These are phyloP conservation scores for Elasticomyces elasticus DNA, from an alignment of 495 filamentous ascomycete genomes.

Conservation along the genomic window DNA sequence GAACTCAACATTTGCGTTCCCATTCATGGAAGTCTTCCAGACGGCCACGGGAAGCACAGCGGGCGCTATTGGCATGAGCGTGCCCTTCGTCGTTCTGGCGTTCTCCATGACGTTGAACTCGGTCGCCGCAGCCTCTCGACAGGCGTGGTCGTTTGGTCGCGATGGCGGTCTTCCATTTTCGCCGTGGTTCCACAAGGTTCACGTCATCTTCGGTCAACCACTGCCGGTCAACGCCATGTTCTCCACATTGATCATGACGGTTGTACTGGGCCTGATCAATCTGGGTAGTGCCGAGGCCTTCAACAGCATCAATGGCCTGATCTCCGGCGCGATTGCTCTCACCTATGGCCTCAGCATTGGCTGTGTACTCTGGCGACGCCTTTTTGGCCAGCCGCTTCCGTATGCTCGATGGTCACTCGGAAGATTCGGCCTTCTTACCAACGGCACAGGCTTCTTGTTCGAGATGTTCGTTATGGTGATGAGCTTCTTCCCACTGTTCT, in stretches of 20 bases:
- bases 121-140: conserved; percentile 12
- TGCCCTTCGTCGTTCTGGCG: conserved; percentile 10
- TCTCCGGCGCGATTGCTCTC: conserved; percentile 4
- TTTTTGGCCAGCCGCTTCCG: conserved; percentile 10
- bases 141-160: conserved; percentile 15
- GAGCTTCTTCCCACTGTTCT: neutral
- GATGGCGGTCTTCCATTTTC: conserved; percentile 10
- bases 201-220: too few species aligned
- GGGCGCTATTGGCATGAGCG: conserved; percentile 3
- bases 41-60: conserved; percentile 2
- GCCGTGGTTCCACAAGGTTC: conserved; percentile 1
- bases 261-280: conserved; percentile 12
- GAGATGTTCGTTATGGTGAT: conserved; percentile 1
- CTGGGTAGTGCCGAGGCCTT: conserved; percentile 15
- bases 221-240: too few species aligned
- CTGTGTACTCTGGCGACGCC: conserved; percentile 9
- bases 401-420: conserved; percentile 8
- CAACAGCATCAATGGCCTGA: conserved; percentile 11
- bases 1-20: conserved; percentile 3
- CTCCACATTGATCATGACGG: too few species aligned
- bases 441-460: conserved; percentile 4
- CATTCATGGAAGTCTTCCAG: conserved; percentile 14
- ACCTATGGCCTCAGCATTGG: conserved; percentile 12
- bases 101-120: conserved; percentile 11
- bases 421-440: conserved; percentile 7